Conservation (phyloP, 2,329 filamentous ascomycete genomes). For the Anisogramma anomala region DNA sequence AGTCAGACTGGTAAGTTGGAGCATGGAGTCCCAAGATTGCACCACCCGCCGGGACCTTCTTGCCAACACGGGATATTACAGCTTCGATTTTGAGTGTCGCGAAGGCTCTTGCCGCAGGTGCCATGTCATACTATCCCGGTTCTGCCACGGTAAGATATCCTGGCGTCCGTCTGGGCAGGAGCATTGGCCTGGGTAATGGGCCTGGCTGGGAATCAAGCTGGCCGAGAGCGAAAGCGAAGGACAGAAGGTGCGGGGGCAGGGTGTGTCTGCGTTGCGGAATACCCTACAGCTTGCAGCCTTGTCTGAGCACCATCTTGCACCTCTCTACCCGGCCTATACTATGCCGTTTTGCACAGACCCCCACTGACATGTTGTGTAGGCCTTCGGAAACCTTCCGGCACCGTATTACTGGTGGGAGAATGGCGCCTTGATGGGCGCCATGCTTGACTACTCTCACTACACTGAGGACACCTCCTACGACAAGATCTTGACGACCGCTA, state of each 20-base stretch:
- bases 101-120: slow-evolving; percentile 45
- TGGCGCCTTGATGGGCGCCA: slow-evolving; percentile 53
- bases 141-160: slow-evolving; percentile 27
- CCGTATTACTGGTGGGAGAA: slow-evolving; percentile 62
- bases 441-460: slow-evolving; percentile 59
- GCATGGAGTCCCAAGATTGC: too few species aligned
- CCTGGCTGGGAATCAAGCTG: background rate
- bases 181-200: background rate
- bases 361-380: slow-evolving; percentile 21
- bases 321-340: background rate
- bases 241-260: too few species aligned
- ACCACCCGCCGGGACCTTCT: background rate
- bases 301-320: background rate
- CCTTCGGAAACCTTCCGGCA: slow-evolving; percentile 49
- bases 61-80: slow-evolving; percentile 22
- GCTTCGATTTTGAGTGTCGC: slow-evolving; percentile 52
- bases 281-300: background rate
- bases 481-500: slow-evolving; percentile 43
- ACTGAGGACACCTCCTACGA: slow-evolving; percentile 54
- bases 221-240: background rate
- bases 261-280: background rate
- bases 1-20: slow-evolving; percentile 23
- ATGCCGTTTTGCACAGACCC: background rate
- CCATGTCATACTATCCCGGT: slow-evolving; percentile 55
- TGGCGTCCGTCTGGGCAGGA: background rate